phyloP scores from a whole-genome alignment of 805 yeast species.

The Starmerella asiatica region DNA sequence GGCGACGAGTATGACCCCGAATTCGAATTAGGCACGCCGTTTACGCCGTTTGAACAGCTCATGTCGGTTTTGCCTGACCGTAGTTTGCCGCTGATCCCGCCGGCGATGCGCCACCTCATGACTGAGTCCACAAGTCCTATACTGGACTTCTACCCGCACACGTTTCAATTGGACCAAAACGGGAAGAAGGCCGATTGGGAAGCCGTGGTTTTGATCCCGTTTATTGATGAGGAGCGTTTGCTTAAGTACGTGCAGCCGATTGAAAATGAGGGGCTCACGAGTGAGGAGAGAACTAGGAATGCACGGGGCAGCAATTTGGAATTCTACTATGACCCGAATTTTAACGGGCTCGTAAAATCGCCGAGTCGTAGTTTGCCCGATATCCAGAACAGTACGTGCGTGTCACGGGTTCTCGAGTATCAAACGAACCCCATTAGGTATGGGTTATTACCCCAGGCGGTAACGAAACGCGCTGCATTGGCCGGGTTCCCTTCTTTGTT shows the following conservation, averaged over 20 bases:
- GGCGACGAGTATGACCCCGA: conserved; percentile 37
- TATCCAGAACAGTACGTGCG: conserved; percentile 51
- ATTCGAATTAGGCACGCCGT: conserved; percentile 64
- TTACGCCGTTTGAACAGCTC: conserved; percentile 85
- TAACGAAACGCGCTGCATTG: conserved; percentile 51
- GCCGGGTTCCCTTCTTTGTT: conserved; percentile 86
- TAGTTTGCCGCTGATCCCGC: conserved; percentile 67
- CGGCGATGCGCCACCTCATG: conserved; percentile 68
- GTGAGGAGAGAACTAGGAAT: conserved; percentile 65
- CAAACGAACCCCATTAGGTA: conserved; percentile 20
- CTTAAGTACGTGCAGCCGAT: conserved; percentile 57
- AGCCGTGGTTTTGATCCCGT: conserved; percentile 83
- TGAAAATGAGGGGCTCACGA: conserved; percentile 40
- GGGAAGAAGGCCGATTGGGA: conserved; percentile 97
- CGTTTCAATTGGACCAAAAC: conserved; percentile 77
- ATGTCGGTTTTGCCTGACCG: conserved; percentile 97
- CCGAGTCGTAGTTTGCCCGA: conserved; percentile 66
- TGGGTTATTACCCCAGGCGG: conserved; percentile 55
- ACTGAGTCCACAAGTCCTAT: conserved; percentile 76
- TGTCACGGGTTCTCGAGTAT: neutral
- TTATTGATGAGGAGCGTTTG: conserved; percentile 73
- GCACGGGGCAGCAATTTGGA: conserved; percentile 54
- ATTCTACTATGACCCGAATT: conserved; percentile 66
- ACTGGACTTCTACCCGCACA: conserved; percentile 76
- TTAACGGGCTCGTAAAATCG: conserved; percentile 50